These are phyloP conservation scores for Suhomyces faveliae DNA, from an alignment of 805 yeast genomes.

Conservation along the genomic window DNA sequence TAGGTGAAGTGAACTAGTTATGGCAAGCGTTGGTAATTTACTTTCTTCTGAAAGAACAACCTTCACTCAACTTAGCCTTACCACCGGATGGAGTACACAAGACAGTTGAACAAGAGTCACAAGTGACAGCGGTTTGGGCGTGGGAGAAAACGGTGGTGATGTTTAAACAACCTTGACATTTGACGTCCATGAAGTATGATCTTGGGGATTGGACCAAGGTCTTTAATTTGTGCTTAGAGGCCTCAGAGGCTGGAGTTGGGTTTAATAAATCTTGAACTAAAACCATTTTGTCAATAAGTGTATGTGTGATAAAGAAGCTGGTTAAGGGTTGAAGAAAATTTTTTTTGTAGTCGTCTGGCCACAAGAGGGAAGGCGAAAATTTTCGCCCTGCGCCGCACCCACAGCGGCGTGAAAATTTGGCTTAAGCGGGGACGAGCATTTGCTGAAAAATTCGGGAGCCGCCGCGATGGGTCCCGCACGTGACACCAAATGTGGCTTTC, in stretches of 20 bases:
- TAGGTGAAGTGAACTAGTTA: constrained; percentile 1
- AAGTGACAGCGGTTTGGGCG: constrained; percentile 43
- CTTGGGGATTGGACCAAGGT: constrained; percentile 41
- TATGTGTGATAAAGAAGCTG: not conserved
- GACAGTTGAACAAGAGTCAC: constrained; percentile 41
- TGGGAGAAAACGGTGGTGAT: constrained; percentile 43
- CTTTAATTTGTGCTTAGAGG: constrained; percentile 38
- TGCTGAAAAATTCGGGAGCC: too few relatives aligned
- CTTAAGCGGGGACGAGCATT: too few relatives aligned
- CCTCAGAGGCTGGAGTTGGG: constrained; percentile 40
- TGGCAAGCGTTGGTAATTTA: constrained; percentile 13
- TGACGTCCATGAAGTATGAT: constrained; percentile 43
- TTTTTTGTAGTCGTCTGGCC: constrained; percentile 3
- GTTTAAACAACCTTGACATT: constrained; percentile 43
- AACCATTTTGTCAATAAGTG: constrained; percentile 24
- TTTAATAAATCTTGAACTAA: constrained; percentile 45
- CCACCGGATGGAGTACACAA: constrained; percentile 44
- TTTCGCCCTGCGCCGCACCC: constrained; percentile 3
- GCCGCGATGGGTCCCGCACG: not conserved
- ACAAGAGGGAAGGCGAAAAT: constrained; percentile 1
- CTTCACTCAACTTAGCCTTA: constrained; percentile 44
- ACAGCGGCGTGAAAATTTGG: not conserved
- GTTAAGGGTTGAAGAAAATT: not conserved
- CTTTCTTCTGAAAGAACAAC: constrained; percentile 42
- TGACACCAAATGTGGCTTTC: not conserved